Evolutionary conservation across 2,329 filamentous ascomycete genomes (phyloP).

Genomic region (Anisogramma anomala): DNA sequence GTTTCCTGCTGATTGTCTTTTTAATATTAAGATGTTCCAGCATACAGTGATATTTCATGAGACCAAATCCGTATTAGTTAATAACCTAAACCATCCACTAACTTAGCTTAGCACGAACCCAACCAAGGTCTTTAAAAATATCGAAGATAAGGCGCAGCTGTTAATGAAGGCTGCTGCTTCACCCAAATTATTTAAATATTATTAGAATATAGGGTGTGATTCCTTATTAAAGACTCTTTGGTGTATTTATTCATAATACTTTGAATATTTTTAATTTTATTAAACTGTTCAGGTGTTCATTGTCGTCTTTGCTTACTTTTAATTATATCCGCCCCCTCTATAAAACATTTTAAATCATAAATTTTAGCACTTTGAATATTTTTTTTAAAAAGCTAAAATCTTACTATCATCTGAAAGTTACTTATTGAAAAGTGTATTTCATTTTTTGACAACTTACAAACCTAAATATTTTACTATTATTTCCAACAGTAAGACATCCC

Average conservation of each 20-base stretch:
- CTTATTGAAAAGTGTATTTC: not conserved
- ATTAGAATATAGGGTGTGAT: no score
- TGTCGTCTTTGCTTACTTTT: no score
- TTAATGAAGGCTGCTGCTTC: no score
- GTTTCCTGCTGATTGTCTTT: no score
- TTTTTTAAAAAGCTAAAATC: constrained; percentile 9
- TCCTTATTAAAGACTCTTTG: not conserved
- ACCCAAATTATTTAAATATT: not conserved
- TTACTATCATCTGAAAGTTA: constrained; percentile 3
- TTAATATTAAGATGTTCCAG: not conserved
- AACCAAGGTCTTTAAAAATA: no score
- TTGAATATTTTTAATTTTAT: constrained; percentile 1
- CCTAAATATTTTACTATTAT: not conserved
- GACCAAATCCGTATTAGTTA: constrained; percentile 1
- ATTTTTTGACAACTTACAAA: not conserved
- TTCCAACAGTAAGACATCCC: not conserved
- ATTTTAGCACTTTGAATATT: constrained; percentile 9
- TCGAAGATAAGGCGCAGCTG: no score
- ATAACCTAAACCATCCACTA: no score
- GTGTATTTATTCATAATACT: constrained; percentile 1
- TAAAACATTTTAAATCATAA: constrained; percentile 1
- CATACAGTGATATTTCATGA: constrained; percentile 2
- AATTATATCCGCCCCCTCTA: no score
- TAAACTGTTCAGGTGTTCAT: not conserved
- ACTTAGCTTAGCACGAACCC: no score